A percentile compares a stretch with the other conserved stretches of the same genome.
Conservation (phyloP, 2,329 filamentous ascomycete species). For the Xylariaceae sp. region DNA sequence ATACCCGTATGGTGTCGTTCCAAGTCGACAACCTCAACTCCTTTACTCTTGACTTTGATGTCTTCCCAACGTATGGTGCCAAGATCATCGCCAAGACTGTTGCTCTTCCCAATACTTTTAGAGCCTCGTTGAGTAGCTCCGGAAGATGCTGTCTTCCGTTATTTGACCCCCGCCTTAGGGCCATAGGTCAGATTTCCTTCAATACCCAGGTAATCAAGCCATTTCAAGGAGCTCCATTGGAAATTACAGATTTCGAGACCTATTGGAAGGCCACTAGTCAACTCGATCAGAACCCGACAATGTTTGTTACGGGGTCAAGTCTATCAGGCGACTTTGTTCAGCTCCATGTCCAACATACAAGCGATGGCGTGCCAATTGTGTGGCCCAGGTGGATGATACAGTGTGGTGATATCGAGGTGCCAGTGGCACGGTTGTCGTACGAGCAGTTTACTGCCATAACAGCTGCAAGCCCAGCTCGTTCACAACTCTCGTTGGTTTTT, state of each 20-base stretch:
- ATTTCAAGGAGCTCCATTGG: slow-evolving; percentile 84
- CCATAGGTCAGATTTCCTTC: slow-evolving; percentile 92
- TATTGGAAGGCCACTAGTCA: slow-evolving; percentile 99
- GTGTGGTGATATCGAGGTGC: slow-evolving; percentile 73
- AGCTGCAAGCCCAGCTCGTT: slow-evolving; percentile 38
- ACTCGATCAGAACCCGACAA: slow-evolving; percentile 77
- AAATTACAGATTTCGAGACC: slow-evolving; percentile 97
- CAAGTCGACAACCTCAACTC: slow-evolving; percentile 91
- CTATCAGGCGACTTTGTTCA: slow-evolving; percentile 93
- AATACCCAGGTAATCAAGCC: slow-evolving; percentile 95
- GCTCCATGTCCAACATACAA: slow-evolving; percentile 86
- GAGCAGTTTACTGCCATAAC: slow-evolving; percentile 63
- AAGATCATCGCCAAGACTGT: slow-evolving; percentile 97
- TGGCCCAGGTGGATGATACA: slow-evolving; percentile 81
- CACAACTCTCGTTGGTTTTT: slow-evolving; percentile 41
- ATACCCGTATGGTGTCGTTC: slow-evolving; percentile 89
- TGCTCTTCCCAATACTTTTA: slow-evolving; percentile 83
- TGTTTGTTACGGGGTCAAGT: slow-evolving; percentile 91
- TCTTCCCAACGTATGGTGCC: slow-evolving; percentile 94
- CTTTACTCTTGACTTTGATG: slow-evolving; percentile 94
- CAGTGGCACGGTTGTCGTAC: slow-evolving; percentile 73
- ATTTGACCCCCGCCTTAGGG: slow-evolving; percentile 85
- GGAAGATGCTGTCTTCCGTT: slow-evolving; percentile 81
- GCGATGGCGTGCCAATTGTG: slow-evolving; percentile 79
- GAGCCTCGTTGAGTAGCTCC: slow-evolving; percentile 67